Base-by-base conservation (phyloP, 2,329 filamentous ascomycete genomes). In the Furcasterigmium furcatum region DNA sequence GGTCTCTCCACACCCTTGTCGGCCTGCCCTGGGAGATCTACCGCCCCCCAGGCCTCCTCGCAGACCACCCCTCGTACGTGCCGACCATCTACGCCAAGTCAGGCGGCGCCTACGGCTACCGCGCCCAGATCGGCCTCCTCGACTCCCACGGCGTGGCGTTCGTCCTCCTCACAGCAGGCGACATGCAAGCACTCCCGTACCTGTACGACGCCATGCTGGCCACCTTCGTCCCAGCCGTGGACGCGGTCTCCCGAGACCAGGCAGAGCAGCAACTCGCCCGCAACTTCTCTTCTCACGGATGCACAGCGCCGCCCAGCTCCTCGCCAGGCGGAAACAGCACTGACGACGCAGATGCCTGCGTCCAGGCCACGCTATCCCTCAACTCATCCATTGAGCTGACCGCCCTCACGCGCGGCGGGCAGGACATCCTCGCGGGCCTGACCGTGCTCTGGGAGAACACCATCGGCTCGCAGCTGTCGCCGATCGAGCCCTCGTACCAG, bases 1-100 rank as follows among this genome's bases (percentile, higher is more conserved):
- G 63, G 3, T 58, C 59, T 3, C 49, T 52, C 0, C 51, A 55
- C 21, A 56, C 54, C 12, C 55, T 65, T 19, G 63, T 64, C 3
- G 66, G 66, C 4, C 58, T 61, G 52, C 64, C 66, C 0, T 68
- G 65, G 67, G 65, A 70, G 38, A 66, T 68, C 13, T 54, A 60
- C 2, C 62, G 60, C 2, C 52, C 57, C 0, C 14, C 53, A 1
- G 50, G 56, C 20, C 39, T 67, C 0, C 57, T 57, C 0, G 54
- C 58, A 1, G 27, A 53, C 0, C 52, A 66, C 34, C 56, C 60
- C 0, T 65, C 67, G 19, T 45, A 56, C 1, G 49, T 69, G 4
- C 21, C 38, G 14, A 56, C 65, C 13, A 48, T 67, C 2, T 62
- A 61, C 27, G 59, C 54, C 2, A 70, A 69, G 45, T 58, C 57